A percentile compares a stretch with the other conserved stretches of the same genome.
Evolutionary conservation across 345 rosid species (phyloP).

Genomic region (Erodium maritimum): DNA sequence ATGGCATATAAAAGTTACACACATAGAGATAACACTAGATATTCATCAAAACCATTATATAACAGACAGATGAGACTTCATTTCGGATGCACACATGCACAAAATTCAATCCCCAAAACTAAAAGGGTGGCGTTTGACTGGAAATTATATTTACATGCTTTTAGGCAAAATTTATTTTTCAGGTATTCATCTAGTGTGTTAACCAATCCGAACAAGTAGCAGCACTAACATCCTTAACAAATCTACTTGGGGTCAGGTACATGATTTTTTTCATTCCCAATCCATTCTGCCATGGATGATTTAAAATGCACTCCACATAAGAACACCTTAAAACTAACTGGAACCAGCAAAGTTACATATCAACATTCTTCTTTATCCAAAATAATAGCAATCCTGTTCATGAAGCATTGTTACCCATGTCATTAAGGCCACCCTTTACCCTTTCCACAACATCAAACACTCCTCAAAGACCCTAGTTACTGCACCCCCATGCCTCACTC

Average conservation of each 20-base stretch:
- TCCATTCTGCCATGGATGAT: background rate
- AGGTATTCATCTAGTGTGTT: background rate
- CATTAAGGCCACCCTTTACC: background rate
- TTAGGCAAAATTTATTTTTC: background rate
- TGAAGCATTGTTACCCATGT: background rate
- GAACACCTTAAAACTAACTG: too few relatives aligned
- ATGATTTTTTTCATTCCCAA: background rate
- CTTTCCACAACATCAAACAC: background rate
- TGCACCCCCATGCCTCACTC: background rate
- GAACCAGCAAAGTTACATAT: background rate
- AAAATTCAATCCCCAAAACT: background rate
- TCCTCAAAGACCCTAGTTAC: background rate
- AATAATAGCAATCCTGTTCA: background rate
- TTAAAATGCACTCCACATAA: too few relatives aligned
- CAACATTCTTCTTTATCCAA: background rate
- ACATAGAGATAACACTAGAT: constrained; percentile 8
- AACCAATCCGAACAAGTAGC: background rate
- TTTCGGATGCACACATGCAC: background rate
- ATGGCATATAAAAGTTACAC: constrained; percentile 10
- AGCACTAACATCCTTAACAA: background rate
- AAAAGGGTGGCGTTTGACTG: background rate
- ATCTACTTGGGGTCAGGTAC: too few relatives aligned
- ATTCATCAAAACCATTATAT: background rate
- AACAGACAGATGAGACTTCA: background rate
- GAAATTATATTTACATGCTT: background rate